Evolutionary conservation across 306 rosid species (phyloP).

Genomic region (Mimosa pudica): DNA sequence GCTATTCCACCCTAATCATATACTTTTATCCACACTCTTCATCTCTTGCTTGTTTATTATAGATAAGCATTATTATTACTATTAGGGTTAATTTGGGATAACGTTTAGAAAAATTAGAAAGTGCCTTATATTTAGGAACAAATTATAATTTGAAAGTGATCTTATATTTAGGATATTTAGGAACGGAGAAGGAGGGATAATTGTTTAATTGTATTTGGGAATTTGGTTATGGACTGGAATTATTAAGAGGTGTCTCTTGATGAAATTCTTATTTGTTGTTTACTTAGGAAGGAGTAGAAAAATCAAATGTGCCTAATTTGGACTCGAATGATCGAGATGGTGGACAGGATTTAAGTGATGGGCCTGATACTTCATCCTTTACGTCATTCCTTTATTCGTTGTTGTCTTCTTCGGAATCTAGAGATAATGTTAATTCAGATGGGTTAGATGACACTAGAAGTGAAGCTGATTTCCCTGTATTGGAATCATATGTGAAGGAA

Average conservation of each 20-base stretch:
- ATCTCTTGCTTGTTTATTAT: too few species aligned
- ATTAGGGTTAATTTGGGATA: too few species aligned
- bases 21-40: too few species aligned
- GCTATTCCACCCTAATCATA: too few species aligned
- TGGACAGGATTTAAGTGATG: constrained; percentile 51
- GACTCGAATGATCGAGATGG: constrained; percentile 50
- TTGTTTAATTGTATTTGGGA: background rate
- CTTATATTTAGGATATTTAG: too few species aligned
- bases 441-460: constrained; percentile 45
- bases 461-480: constrained; percentile 28
- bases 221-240: constrained; percentile 1
- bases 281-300: constrained; percentile 61
- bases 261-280: constrained; percentile 1
- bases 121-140: too few species aligned
- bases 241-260: background rate
- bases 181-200: too few species aligned
- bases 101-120: too few species aligned
- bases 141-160: too few species aligned
- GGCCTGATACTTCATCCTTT: constrained; percentile 96
- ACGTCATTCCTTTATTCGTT: constrained; percentile 81
- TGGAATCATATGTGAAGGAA: constrained; percentile 51
- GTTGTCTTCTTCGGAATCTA: constrained; percentile 59
- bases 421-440: constrained; percentile 41
- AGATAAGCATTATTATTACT: too few species aligned
- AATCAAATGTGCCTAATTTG: constrained; percentile 43